Evolutionary conservation across 257 asterid genomes (phyloP).

Genomic region (Salvia splendens): DNA sequence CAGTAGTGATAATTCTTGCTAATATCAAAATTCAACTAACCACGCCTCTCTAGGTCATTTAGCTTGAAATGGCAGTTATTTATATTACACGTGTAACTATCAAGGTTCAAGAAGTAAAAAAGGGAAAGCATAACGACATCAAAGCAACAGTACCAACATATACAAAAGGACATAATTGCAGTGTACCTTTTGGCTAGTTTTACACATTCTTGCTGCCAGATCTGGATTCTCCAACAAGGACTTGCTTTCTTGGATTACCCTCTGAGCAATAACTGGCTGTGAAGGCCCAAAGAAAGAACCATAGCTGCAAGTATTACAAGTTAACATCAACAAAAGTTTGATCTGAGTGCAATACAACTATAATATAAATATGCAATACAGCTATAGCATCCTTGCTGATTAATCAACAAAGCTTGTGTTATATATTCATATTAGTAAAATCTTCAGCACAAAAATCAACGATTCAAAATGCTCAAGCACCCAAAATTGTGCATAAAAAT

Average conservation of each 20-base stretch:
- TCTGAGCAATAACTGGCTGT: constrained; percentile 84
- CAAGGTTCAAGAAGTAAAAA: constrained; percentile 2
- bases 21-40: constrained; percentile 16
- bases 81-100: constrained; percentile 1
- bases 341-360: not conserved
- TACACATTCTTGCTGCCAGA: constrained; percentile 61
- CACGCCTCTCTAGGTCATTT: constrained; percentile 16
- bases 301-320: constrained; percentile 51
- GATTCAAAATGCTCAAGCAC: not conserved
- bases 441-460: not conserved
- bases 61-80: not conserved
- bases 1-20: constrained; percentile 2
- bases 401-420: not conserved
- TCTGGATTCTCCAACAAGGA: constrained; percentile 81
- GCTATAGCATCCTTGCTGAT: not conserved
- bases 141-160: too few species aligned
- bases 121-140: not conserved
- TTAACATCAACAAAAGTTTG: constrained; percentile 17
- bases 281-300: constrained; percentile 99
- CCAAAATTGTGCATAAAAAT: not conserved
- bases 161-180: too few species aligned
- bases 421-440: not conserved
- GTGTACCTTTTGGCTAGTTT: constrained; percentile 47
- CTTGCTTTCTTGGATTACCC: constrained; percentile 98
- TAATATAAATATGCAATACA: not conserved